Evolutionary conservation across 192 early-diverging fungal species (phyloP).

Genomic region (Coemansia sp.): DNA sequence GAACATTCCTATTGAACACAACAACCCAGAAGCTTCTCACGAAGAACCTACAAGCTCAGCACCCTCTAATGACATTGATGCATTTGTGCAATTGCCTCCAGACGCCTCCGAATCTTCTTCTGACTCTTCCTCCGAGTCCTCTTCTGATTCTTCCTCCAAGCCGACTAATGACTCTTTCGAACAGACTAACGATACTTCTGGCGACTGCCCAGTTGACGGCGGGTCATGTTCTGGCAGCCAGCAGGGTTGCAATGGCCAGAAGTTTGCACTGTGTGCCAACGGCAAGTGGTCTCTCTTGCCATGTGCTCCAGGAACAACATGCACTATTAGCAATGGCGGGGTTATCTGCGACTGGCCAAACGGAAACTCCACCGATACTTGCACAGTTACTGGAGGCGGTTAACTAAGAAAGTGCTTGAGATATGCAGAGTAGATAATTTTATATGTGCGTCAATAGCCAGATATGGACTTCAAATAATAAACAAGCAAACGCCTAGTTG

Average conservation of each 20-base stretch:
- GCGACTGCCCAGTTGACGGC: slow-evolving; percentile 44
- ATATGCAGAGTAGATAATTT: neutral
- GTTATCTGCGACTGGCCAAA: slow-evolving; percentile 49
- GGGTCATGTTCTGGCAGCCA: slow-evolving; percentile 33
- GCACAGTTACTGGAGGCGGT: slow-evolving; percentile 24
- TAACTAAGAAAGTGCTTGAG: slow-evolving; percentile 32
- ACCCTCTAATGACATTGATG: slow-evolving; percentile 6
- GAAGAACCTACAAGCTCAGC: slow-evolving; percentile 11
- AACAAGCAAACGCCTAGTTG: no score
- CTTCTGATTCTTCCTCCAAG: neutral
- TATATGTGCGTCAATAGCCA: no score
- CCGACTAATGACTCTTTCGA: slow-evolving; percentile 8
- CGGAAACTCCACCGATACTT: slow-evolving; percentile 32
- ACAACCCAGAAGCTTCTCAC: neutral
- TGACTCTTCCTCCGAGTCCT: neutral
- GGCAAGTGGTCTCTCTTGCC: slow-evolving; percentile 42
- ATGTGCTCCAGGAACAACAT: slow-evolving; percentile 51
- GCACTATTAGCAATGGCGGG: slow-evolving; percentile 31
- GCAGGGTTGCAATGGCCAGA: slow-evolving; percentile 47
- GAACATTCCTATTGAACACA: no score
- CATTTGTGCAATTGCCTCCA: neutral
- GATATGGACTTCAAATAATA: no score
- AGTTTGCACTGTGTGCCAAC: slow-evolving; percentile 53
- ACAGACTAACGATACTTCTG: slow-evolving; percentile 14
- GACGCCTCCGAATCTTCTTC: neutral